Base-by-base conservation (phyloP, 2,329 filamentous ascomycete genomes). In the Xylaria sp. region DNA sequence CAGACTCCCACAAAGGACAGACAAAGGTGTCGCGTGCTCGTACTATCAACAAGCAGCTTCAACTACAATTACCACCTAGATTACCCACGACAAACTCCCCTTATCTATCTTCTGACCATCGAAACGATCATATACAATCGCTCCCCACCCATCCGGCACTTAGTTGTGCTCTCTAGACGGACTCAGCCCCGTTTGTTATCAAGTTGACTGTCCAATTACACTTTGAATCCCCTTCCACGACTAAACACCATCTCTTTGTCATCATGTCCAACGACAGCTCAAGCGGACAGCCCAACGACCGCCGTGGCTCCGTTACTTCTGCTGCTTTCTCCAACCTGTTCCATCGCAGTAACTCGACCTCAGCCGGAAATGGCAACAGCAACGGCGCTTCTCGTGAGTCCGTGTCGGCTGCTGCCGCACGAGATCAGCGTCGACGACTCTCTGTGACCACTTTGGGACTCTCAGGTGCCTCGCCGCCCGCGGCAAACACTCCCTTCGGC, bases 401-500 rank as follows among this genome's bases (percentile, higher is more conserved):
- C 2, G 73, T 71, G 39, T 67, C 72, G 18, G 72, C 76, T 13
- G 73, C 63, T 18, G 76, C 73, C 41, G 76, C 74, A 48, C 74
- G 77, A 68, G 78, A 80, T 72, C 87, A 88, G 71, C 88, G 89
- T 67, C 90, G 92, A 69, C 89, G 92, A 56, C 87, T 94, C 73
- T 94, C 92, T 54, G 88, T 94, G 76, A 90, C 89, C 55, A 93
- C 91, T 3, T 82, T 94, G 37, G 92, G 92, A 41, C 84, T 94
- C n/a, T 91, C 91, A 3, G 91, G 91, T 72, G 87, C 86, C 25
- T 91, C 91, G 4, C 90, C 91, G n/a, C 88, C 76, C 10, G 71
- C 84, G 86, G 80, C 74, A 79, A 73, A 84, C 77, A 71, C 85
- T 76, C 81, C 85, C 52, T 85, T 87, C 75, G 83, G 82, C 72